These are phyloP conservation scores for Crepidotus variabilis DNA, from an alignment of 768 basidiomycete genomes.

Conservation along the genomic window DNA sequence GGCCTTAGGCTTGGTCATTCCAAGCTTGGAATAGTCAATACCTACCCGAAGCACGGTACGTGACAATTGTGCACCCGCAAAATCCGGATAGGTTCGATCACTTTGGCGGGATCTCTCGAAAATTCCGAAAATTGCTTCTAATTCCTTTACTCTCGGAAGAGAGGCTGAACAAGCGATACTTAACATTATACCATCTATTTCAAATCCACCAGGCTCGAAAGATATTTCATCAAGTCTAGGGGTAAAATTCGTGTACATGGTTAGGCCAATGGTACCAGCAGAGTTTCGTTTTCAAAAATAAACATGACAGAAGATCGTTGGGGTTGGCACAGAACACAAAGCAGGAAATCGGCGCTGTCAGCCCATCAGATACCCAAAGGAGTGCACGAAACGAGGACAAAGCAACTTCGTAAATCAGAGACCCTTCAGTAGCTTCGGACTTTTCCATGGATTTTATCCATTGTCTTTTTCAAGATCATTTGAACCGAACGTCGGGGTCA, in stretches of 20 bases:
- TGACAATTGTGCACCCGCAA: neutral
- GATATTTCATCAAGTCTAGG: too few relatives aligned
- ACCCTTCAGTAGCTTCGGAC: neutral
- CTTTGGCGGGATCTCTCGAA: neutral
- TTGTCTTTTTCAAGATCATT: neutral
- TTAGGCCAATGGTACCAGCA: too few relatives aligned
- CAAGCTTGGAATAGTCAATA: neutral
- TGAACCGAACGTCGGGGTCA: neutral
- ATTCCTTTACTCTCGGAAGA: too few relatives aligned
- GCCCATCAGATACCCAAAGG: neutral
- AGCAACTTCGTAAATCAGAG: neutral
- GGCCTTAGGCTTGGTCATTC: neutral
- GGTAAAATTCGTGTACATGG: too few relatives aligned
- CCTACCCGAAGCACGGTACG: neutral
- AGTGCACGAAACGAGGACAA: neutral
- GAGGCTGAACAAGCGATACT: too few relatives aligned
- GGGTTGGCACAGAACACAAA: too few relatives aligned
- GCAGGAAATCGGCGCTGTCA: too few relatives aligned
- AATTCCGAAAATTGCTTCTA: too few relatives aligned
- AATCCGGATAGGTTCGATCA: neutral
- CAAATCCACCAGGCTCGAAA: too few relatives aligned
- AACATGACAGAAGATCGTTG: too few relatives aligned
- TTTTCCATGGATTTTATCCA: neutral
- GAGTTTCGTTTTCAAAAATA: too few relatives aligned
- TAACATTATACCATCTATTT: too few relatives aligned